Conservation (phyloP, 768 basidiomycete genomes). For the Tubosaeta sp. region DNA sequence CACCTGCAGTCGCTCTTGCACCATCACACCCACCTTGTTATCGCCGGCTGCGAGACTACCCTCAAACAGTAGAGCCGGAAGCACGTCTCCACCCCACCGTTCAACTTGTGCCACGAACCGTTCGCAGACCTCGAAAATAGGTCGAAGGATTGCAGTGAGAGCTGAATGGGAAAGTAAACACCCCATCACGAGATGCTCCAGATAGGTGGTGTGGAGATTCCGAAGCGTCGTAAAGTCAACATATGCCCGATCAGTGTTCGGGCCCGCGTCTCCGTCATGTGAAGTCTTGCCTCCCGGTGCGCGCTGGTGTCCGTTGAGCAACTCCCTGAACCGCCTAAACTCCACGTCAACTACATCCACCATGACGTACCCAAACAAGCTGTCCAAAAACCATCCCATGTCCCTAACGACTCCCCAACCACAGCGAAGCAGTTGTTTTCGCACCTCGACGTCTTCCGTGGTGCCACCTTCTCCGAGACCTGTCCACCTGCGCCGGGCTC, state of each 20-base stretch:
- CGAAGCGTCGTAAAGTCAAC: constrained; percentile 88
- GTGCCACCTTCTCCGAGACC: constrained; percentile 85
- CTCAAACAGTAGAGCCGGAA: constrained; percentile 80
- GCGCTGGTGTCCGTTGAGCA: constrained; percentile 36
- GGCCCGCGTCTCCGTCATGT: constrained; percentile 16
- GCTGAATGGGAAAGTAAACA: constrained; percentile 68
- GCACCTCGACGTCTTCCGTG: constrained; percentile 58
- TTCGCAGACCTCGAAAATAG: constrained; percentile 80
- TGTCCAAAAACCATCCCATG: constrained; percentile 92
- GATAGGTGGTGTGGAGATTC: constrained; percentile 73
- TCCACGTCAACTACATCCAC: constrained; percentile 87
- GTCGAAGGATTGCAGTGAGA: constrained; percentile 58
- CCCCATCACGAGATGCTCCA: constrained; percentile 75
- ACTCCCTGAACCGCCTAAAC: constrained; percentile 63
- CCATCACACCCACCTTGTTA: constrained; percentile 63
- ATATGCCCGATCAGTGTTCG: constrained; percentile 29
- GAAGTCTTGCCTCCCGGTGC: constrained; percentile 9
- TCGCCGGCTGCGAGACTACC: constrained; percentile 59
- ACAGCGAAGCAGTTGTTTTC: constrained; percentile 63
- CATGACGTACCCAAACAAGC: constrained; percentile 80
- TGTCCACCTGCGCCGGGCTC: constrained; percentile 81
- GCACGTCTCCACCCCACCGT: constrained; percentile 87
- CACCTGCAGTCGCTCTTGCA: constrained; percentile 60
- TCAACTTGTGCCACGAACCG: constrained; percentile 85
- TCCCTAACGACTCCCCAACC: constrained; percentile 85